phyloP scores from a whole-genome alignment of 805 yeast species.

The Spathaspora passalidarum region DNA sequence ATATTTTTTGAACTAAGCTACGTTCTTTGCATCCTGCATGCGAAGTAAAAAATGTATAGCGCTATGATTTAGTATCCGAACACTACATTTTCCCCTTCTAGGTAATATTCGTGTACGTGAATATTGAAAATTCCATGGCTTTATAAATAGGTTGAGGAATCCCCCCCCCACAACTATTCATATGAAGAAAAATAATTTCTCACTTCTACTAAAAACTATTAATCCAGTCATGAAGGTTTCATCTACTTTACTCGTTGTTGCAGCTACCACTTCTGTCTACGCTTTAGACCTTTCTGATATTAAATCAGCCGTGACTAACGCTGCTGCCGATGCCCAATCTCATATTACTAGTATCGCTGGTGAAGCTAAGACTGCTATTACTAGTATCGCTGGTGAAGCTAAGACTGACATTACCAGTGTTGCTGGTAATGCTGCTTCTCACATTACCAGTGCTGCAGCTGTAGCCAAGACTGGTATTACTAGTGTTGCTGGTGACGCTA shows the following conservation, averaged over 20 bases:
- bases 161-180: no score
- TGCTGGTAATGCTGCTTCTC: constrained; percentile 4
- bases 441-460: neutral
- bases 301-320: neutral
- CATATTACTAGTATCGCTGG: neutral
- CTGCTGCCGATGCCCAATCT: constrained; percentile 9
- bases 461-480: neutral
- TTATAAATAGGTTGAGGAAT: no score
- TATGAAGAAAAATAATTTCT: no score
- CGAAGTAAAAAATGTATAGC: no score
- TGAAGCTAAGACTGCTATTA: neutral
- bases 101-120: no score
- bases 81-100: no score
- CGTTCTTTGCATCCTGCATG: no score
- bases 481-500: neutral
- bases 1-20: no score
- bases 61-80: no score
- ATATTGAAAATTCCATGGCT: no score
- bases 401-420: neutral
- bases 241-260: constrained; percentile 4
- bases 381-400: neutral
- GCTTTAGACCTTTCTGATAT: neutral
- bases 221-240: constrained; percentile 8
- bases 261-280: constrained; percentile 7
- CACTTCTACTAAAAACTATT: neutral